Evolutionary conservation across 2,329 filamentous ascomycete genomes (phyloP).

Genomic region (Plenodomus biglobosus): DNA sequence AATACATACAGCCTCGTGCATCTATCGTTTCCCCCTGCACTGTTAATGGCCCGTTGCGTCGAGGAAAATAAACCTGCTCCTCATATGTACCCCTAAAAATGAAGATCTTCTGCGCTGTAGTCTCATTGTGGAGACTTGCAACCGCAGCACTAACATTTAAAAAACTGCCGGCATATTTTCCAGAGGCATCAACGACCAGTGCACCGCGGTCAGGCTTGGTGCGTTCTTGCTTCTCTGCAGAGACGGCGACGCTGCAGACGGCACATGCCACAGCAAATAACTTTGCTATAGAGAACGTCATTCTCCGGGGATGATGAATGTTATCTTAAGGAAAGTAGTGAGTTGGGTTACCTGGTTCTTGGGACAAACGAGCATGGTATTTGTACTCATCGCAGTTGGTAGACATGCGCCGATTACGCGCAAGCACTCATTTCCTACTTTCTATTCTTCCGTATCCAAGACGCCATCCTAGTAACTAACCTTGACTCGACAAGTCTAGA

Average conservation of each 20-base stretch:
- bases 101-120: slow-evolving; percentile 51
- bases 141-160: slow-evolving; percentile 20
- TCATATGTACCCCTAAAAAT: slow-evolving; percentile 59
- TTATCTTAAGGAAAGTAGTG: not conserved
- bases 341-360: not conserved
- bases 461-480: not conserved
- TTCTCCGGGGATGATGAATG: not conserved
- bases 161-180: slow-evolving; percentile 15
- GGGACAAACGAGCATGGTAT: not conserved
- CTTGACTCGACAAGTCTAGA: not conserved
- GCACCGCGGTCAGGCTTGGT: slow-evolving; percentile 14
- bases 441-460: slow-evolving; percentile 7
- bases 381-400: not conserved
- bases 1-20: slow-evolving; percentile 55
- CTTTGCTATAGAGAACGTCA: not conserved
- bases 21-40: slow-evolving; percentile 61
- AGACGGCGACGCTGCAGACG: not conserved
- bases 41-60: slow-evolving; percentile 51
- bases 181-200: slow-evolving; percentile 20
- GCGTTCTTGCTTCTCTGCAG: slow-evolving; percentile 15
- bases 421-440: not conserved
- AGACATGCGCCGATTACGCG: not conserved
- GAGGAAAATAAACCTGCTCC: slow-evolving; percentile 58
- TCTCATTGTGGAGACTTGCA: slow-evolving; percentile 12
- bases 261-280: not conserved